These are phyloP conservation scores for Salix purpurea DNA, from an alignment of 345 rosid genomes.

Conservation along the genomic window DNA sequence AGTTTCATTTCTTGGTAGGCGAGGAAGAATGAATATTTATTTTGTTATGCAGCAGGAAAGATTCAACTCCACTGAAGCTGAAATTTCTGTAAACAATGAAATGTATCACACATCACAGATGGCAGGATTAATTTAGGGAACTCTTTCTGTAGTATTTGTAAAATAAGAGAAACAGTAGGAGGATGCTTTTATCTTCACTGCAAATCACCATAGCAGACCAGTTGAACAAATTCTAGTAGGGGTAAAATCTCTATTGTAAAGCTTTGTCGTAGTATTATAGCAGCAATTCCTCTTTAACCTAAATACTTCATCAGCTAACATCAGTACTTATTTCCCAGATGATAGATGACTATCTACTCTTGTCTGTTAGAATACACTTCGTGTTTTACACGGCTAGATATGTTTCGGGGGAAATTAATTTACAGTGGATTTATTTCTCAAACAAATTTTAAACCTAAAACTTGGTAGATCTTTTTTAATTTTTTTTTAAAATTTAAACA, in stretches of 20 bases:
- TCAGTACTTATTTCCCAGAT: background rate
- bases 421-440: too few species aligned
- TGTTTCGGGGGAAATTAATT: too few species aligned
- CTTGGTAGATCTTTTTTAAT: too few species aligned
- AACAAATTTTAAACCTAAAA: too few species aligned
- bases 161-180: slow-evolving; percentile 16
- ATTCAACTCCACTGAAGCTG: background rate
- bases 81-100: slow-evolving; percentile 24
- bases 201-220: background rate
- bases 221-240: slow-evolving; percentile 5
- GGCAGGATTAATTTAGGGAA: slow-evolving; percentile 5
- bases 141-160: slow-evolving; percentile 14
- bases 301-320: background rate
- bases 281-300: background rate
- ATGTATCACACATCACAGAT: slow-evolving; percentile 13
- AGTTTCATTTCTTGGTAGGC: background rate
- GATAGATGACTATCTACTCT: background rate
- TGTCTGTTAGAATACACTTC: background rate
- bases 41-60: background rate
- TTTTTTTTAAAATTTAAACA: too few species aligned
- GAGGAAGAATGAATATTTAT: background rate
- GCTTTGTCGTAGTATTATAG: slow-evolving; percentile 20
- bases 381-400: too few species aligned
- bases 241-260: slow-evolving; percentile 24
- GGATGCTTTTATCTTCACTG: slow-evolving; percentile 9